Evolutionary conservation across 257 asterid genomes (phyloP), one percentile per base, ranked within the genome.

Genomic region (Ilex aquifolium): DNA sequence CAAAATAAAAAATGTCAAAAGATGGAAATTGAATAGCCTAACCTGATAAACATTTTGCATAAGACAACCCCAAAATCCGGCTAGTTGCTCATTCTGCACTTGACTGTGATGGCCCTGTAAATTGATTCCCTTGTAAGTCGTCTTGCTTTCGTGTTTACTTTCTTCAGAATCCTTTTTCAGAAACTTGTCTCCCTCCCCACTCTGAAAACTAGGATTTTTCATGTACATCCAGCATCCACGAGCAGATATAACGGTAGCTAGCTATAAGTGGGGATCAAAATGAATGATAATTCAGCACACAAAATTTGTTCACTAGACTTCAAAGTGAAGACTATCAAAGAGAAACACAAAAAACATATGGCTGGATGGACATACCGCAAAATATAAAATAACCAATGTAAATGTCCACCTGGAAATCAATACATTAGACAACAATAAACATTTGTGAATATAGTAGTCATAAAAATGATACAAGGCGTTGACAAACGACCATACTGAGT

Each of bases 381-480:
- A 91, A 77, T 88, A 88, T 73, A 81, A 46, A 72, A 71, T 61
- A 57, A 88, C 96, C 83, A 91, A 65, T 4, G 83, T 75, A 74
- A 88, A 88, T 30, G 96, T 91, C 98, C 98, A 91, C 87, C 98
- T 88, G 82, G 44, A 68, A 54, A 75, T 32, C 72, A 73, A 71
- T 21, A 21, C 52, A 62, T 36, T 4, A 36, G 42, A 36, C 42
- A 8, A 36, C 7, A 36, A 36, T 36, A 36, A 2, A 36, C 42
- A 36, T 36, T 36, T 8, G 8, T 31, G 30, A 39, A n/a, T 14
- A 7, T 2, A 8, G n/a, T n/a, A 13, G 29, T 29, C 17, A 13
- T 0, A 13, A 3, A 13, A 21, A 7, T 7, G 61, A 60, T 6
- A 42, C 46, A 44, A 42, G 7, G 54, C 15, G 21, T 12, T 14